These are phyloP conservation scores for Syncephalastrum sp. DNA, from an alignment of 371 early-diverging fungal genomes.

Conservation along the genomic window DNA sequence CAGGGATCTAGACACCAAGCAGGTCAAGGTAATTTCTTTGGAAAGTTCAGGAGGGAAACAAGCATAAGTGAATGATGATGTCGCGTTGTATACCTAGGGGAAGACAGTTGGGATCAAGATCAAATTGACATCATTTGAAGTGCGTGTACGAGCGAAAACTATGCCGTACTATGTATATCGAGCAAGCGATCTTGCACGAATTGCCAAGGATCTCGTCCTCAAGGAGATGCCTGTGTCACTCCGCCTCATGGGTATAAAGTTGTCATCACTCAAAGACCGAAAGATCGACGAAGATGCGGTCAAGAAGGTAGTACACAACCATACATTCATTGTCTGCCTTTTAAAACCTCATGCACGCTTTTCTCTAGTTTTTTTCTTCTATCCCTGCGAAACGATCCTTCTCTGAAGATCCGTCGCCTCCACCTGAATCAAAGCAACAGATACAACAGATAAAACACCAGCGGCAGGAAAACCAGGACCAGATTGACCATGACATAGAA, in stretches of 20 bases:
- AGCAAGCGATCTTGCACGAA: constrained; percentile 35
- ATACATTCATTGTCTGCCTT: neutral
- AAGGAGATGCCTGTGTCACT: constrained; percentile 43
- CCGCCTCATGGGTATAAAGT: constrained; percentile 44
- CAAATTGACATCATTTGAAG: constrained; percentile 39
- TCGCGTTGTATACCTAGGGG: constrained; percentile 17
- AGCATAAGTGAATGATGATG: neutral
- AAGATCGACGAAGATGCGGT: constrained; percentile 29
- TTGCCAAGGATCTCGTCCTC: constrained; percentile 32
- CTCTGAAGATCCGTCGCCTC: neutral
- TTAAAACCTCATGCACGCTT: neutral
- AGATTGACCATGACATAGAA: neutral
- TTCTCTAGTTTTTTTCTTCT: constrained; percentile 15
- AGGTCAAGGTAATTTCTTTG: constrained; percentile 17
- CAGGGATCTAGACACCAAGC: constrained; percentile 25
- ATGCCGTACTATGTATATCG: constrained; percentile 28
- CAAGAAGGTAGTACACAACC: constrained; percentile 23
- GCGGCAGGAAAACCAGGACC: neutral
- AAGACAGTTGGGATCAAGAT: constrained; percentile 44
- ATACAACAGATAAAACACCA: neutral
- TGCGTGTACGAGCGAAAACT: constrained; percentile 38
- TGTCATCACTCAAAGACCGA: constrained; percentile 30
- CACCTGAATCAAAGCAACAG: neutral
- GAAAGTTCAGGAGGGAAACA: neutral
- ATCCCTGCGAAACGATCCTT: neutral